Evolutionary conservation across 2,329 filamentous ascomycete species (phyloP), one percentile per base, ranked within the genome.

Genomic region (Pyrenochaeta sp.): DNA sequence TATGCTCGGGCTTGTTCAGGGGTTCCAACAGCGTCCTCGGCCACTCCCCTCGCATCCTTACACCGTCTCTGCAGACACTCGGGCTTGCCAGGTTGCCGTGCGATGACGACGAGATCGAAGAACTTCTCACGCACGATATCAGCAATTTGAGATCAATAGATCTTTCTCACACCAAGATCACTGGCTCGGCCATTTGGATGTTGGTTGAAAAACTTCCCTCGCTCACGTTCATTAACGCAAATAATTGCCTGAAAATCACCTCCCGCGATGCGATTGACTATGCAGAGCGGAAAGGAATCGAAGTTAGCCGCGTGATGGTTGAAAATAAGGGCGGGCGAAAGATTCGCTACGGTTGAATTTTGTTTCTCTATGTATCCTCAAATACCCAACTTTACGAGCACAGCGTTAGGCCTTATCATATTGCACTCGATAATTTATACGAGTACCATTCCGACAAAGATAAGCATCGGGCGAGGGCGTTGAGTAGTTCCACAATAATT

Each of bases 241-340:
- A 74, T 30, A 47, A 69, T 7, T 77, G 74, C 34, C 38, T 38
- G 2, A 35, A 55, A 6, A 61, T 77, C 1, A 57, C 38, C 8
- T 65, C 67, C 11, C 49, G 66, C 2, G 74, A 77, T 57, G 74
- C 72, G 0, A 59, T 76, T 3, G 61, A 65, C 9, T 75, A 73
- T 63, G 74, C 74, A 3, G 53, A 67, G 35, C 42, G 37, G 5
- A 67, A 67, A 44, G 73, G 73, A 1, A 48, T 69, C 2, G 11
- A 17, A 7, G 61, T 68, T 3, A 49, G 48, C 13, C 58, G 41
- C 31, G 39, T 21, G 21, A 60, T 57, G 53, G 32, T 30, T 7
- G 67, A 70, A 21, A 27, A 21, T 4, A 48, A 43, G 11, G 51
- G 55, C 4, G 48, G 50, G 11, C 44, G 48, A 32, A 53, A 35